Base-by-base conservation (phyloP, 345 rosid species). In the Eutrema japonicum region DNA sequence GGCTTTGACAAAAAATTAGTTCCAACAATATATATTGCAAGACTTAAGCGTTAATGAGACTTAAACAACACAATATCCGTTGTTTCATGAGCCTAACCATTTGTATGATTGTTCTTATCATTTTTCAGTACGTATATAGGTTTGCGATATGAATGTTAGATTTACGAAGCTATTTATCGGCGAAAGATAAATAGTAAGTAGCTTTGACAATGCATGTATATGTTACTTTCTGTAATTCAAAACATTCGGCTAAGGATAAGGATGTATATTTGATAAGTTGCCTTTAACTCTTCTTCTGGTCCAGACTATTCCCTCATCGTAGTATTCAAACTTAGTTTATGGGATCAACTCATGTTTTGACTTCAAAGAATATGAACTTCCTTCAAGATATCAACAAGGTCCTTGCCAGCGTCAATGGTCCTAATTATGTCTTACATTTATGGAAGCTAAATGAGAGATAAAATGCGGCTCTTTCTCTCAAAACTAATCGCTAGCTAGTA, bases 271-370 rank as follows among this genome's bases (percentile, higher is more conserved):
- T 14, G 43, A 16, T 56, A 14, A 35, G 62, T 14, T 56, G 27
- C 29, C 62, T 36, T 36, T 43, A 36, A 36, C 29, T 36, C n/a
- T n/a, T 32, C 62, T 36, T 57, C 60, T 32, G 16, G 41, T 55
- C 40, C 12, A 13, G 33, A 33, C 33, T 33, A 33, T 55, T 41
- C 45, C 8, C n/a, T 55, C 61, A 55, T 30, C 41, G 8, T n/a
- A 56, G 6, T 35, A 4, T 14, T 56, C 61, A 35, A 16, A 56
- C 62, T 22, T 55, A 55, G 42, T 56, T 5, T 5, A 57, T 37
- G 46, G 30, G 46, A 37, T 58, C 14, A 37, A 55, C 42, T 55
- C 35, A n/a, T 35, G 42, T 14, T 55, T 7, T 14, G 61, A 55
- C 60, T 33, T 33, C 11, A 4, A 55, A 13, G 4, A 55, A 55